Percentiles rank a stretch among this genome's conserved stretches.
These are phyloP conservation scores for Neotropicomus parvogracilis DNA, from an alignment of 1,284 basidiomycete species.

Conservation along the genomic window DNA sequence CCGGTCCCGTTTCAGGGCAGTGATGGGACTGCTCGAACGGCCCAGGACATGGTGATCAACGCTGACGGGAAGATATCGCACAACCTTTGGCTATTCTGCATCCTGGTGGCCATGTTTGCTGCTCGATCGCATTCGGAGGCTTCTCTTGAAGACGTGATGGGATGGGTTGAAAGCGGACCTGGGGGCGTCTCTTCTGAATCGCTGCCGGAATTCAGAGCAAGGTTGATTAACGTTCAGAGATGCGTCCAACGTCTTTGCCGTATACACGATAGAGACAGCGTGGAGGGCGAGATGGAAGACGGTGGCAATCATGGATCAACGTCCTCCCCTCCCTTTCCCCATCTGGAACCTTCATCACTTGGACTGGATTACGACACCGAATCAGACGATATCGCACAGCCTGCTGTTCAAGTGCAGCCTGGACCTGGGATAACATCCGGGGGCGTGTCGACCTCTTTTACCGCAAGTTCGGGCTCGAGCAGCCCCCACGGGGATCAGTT, in stretches of 20 bases:
- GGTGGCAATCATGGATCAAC: slow-evolving; percentile 27
- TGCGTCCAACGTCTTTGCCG: slow-evolving; percentile 20
- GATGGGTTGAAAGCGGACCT: slow-evolving; percentile 11
- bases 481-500: slow-evolving; percentile 1
- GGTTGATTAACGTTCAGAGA: slow-evolving; percentile 26
- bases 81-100: slow-evolving; percentile 30
- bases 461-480: slow-evolving; percentile 8
- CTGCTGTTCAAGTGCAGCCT: slow-evolving; percentile 2
- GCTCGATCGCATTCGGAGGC: slow-evolving; percentile 7
- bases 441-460: slow-evolving; percentile 5
- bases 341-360: slow-evolving; percentile 14
- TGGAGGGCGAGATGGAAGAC: slow-evolving; percentile 18
- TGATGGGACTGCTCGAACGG: slow-evolving; percentile 6
- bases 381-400: slow-evolving; percentile 15
- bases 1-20: slow-evolving; percentile 3
- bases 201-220: slow-evolving; percentile 24
- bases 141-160: slow-evolving; percentile 18
- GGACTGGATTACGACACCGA: slow-evolving; percentile 22
- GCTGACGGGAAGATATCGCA: slow-evolving; percentile 34
- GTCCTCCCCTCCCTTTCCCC: slow-evolving; percentile 21
- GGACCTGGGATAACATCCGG: slow-evolving; percentile 5
- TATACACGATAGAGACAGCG: slow-evolving; percentile 15
- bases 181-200: slow-evolving; percentile 6
- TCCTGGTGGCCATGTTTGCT: slow-evolving; percentile 24
- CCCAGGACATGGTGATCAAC: slow-evolving; percentile 25